Base-by-base conservation (phyloP, 2,329 filamentous ascomycete species). In the Xenoacremonium recifei region DNA sequence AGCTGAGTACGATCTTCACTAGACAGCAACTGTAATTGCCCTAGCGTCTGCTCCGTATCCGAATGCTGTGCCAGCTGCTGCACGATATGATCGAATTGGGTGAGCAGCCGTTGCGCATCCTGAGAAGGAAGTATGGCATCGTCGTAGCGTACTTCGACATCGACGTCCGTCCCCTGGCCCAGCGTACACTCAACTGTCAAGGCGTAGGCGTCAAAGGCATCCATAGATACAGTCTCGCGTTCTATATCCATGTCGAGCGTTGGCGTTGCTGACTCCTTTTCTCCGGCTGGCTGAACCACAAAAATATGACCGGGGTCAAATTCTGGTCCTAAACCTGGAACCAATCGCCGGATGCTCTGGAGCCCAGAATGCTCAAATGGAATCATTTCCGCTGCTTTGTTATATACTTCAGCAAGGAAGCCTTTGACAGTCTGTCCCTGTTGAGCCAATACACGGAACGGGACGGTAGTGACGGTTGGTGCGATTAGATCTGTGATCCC, bases 361-460 rank as follows among this genome's bases (percentile, higher is more conserved):
- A 64, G 43, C n/a, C 56, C 54, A 15, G 54, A 41, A 9, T 61
- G 45, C 35, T 55, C 61, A 27, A 39, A 51, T 3, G 48, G 45
- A 10, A 53, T 46, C 50, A 53, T 51, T 32, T 59, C 50, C 16
- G 44, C 34, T 4, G 49, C 35, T 34, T 34, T 41, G 15, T 48
- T 40, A 45, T 61, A 56, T 7, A 59, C 36, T 1, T 55, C 51
- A 15, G 70, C 57, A 13, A 80, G 58, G 41, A 70, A 76, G 18
- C 71, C 57, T 0, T 51, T 45, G 7, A 71, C 55, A 1, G 59
- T 52, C 29, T 42, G 32, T 5, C 25, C 17, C 6, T 13, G 16
- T 76, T 61, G 55, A 15, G 52, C 16, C 1, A 18, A 21, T 5
- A 55, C 25, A 1, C 48, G 40, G n/a, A 57, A 19, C 4, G 55